These are phyloP conservation scores for Ophiocordyceps camponoti-floridani DNA, from an alignment of 2,329 filamentous ascomycete species.

Conservation along the genomic window DNA sequence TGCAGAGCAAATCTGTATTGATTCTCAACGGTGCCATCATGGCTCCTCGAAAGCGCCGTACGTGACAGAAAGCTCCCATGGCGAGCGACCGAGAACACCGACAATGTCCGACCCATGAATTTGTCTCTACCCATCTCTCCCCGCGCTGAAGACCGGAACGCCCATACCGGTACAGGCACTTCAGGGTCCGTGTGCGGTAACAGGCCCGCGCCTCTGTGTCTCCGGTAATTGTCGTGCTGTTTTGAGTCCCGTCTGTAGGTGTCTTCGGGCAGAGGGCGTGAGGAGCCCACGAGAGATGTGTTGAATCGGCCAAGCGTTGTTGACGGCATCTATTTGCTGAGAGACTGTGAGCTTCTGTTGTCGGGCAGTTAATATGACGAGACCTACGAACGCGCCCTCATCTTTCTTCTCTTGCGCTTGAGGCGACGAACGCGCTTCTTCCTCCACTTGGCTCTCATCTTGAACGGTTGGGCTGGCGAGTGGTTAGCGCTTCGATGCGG, in stretches of 20 bases:
- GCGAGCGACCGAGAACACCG: slow-evolving; percentile 11
- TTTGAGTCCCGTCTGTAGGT: background rate
- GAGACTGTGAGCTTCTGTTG: slow-evolving; percentile 13
- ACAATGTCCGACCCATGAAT: slow-evolving; percentile 13
- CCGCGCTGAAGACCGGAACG: slow-evolving; percentile 5
- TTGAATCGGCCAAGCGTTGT: slow-evolving; percentile 33
- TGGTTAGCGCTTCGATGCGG: slow-evolving; percentile 2
- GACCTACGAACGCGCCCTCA: slow-evolving; percentile 86
- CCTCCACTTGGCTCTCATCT: slow-evolving; percentile 96
- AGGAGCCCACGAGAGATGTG: slow-evolving; percentile 17
- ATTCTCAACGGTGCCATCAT: slow-evolving; percentile 8
- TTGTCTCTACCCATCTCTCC: slow-evolving; percentile 15
- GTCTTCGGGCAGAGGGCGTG: slow-evolving; percentile 1
- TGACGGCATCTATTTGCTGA: slow-evolving; percentile 50
- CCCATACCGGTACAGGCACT: background rate
- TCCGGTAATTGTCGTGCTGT: too few relatives aligned
- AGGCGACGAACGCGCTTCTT: slow-evolving; percentile 99
- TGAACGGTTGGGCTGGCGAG: slow-evolving; percentile 20
- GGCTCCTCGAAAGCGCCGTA: slow-evolving; percentile 7
- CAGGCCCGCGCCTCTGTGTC: background rate
- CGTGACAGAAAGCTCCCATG: slow-evolving; percentile 9
- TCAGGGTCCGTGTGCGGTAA: background rate
- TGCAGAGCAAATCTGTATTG: background rate
- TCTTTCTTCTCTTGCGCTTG: slow-evolving; percentile 99
- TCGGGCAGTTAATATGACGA: background rate